Evolutionary conservation across 1,284 basidiomycete genomes (phyloP), one percentile per base, ranked within the genome.

Genomic region (Ustilago tritici): DNA sequence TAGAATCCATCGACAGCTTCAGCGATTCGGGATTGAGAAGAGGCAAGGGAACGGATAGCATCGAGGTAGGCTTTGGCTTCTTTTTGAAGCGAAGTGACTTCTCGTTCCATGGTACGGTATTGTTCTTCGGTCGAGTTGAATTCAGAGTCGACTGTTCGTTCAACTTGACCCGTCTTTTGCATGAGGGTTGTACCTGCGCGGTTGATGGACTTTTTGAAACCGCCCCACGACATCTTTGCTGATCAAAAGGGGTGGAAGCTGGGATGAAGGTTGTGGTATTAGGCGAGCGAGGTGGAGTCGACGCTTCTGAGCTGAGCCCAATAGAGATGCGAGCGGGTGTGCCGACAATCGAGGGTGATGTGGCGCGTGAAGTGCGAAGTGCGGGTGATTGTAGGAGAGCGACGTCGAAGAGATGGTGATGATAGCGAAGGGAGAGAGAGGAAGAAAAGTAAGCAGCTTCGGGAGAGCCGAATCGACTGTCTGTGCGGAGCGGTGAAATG

Each of bases 1-100:
- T 98, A 99, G 89, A 99, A 99, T 6, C 92, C 89, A 86, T 95
- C 93, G 83, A 99, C 90, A 28, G 95, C 97, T 74, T 97, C 95
- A 11, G 95, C 95, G 82, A 99, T 92, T 61, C 95, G 91, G n/a
- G 92, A 90, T 87, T 99, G 96, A 10, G 96, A 91, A 11, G 93
- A 90, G 6, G 95, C 92, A 93, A 98, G 95, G 34, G 70, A 72
- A 93, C 84, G 64, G 91, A 99, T 95, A 4, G 95, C 92, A 87
- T 99, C 97, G 79, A 95, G 90, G 84, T 98, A 99, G 0, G 90
- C 91, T 88, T 98, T 99, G 82, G 93, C 93, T 81, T 98, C 95
- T 87, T 98, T 98, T 88, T 98, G 95, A 59, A 99, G 88, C 7
- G 91, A 90, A 82, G 92, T 58, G 0, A 76, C 67, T 57, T 86